phyloP scores from a whole-genome alignment of 2,329 filamentous ascomycete species.

The Teratosphaeria gauchensis region DNA sequence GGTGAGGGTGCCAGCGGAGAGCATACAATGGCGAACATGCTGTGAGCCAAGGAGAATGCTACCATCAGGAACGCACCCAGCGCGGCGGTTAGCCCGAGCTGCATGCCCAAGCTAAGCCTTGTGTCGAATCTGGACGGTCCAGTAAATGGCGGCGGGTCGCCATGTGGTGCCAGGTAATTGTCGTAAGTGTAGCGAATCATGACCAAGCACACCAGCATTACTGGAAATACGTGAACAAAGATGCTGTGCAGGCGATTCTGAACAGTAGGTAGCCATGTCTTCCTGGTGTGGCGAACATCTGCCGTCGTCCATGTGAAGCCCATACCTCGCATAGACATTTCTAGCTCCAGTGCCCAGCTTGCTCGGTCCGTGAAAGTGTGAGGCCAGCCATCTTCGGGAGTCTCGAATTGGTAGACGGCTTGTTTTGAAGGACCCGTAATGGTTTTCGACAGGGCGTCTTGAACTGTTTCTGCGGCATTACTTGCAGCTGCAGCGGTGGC shows the following conservation, averaged over 20 bases:
- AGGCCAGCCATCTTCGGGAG: slow-evolving; percentile 32
- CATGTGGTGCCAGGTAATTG: slow-evolving; percentile 14
- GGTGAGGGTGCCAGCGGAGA: slow-evolving; percentile 31
- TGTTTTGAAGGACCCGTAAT: slow-evolving; percentile 16
- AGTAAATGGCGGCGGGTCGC: slow-evolving; percentile 24
- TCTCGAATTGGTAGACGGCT: slow-evolving; percentile 27
- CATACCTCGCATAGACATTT: slow-evolving; percentile 35
- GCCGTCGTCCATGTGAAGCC: slow-evolving; percentile 39
- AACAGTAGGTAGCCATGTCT: slow-evolving; percentile 35
- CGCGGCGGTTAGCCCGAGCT: slow-evolving; percentile 30
- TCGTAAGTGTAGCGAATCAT: slow-evolving; percentile 27
- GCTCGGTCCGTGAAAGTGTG: slow-evolving; percentile 30
- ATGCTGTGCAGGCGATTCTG: slow-evolving; percentile 32
- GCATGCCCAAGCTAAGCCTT: slow-evolving; percentile 22
- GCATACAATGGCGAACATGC: slow-evolving; percentile 31
- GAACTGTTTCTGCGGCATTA: slow-evolving; percentile 1
- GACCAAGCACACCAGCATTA: slow-evolving; percentile 28
- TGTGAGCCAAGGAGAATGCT: slow-evolving; percentile 34
- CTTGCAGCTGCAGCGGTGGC: background rate
- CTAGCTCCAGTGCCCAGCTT: slow-evolving; percentile 37
- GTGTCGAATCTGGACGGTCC: slow-evolving; percentile 9
- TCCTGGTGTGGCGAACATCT: slow-evolving; percentile 35
- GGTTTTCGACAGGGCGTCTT: slow-evolving; percentile 9
- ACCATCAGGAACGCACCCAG: slow-evolving; percentile 36
- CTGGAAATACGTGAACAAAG: slow-evolving; percentile 28